These are phyloP conservation scores for Kodamaea jinghongensis DNA, from an alignment of 805 yeast species.

Conservation along the genomic window DNA sequence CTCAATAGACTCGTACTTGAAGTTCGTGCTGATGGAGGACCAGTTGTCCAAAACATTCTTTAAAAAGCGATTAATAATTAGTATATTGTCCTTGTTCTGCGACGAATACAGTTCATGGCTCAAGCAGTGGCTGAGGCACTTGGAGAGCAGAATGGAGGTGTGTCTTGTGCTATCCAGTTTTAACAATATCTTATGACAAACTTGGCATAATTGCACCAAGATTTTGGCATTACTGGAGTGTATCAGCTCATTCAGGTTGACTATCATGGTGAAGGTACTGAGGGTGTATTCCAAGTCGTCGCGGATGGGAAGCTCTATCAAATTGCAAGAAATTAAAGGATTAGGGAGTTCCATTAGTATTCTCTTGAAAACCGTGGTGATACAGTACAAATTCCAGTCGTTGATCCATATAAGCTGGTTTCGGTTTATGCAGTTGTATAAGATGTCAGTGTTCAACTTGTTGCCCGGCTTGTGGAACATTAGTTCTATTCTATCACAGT, in stretches of 20 bases:
- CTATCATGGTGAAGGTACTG: constrained; percentile 31
- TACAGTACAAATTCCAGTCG: constrained; percentile 55
- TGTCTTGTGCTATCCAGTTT: constrained; percentile 42
- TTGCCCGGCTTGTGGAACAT: constrained; percentile 60
- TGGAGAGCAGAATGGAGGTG: constrained; percentile 38
- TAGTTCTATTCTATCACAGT: constrained; percentile 43
- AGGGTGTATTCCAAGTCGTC: constrained; percentile 48
- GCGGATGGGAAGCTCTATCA: constrained; percentile 51
- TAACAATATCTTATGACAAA: constrained; percentile 36
- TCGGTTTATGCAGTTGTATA: constrained; percentile 49
- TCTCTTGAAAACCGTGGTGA: constrained; percentile 46
- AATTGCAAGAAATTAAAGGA: constrained; percentile 51
- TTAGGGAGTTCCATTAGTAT: constrained; percentile 50
- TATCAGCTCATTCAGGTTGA: constrained; percentile 21
- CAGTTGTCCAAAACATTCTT: constrained; percentile 53
- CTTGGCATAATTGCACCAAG: constrained; percentile 45
- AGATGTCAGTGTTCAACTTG: constrained; percentile 41
- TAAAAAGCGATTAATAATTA: constrained; percentile 53
- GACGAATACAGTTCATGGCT: constrained; percentile 46
- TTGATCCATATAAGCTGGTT: constrained; percentile 52
- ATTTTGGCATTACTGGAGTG: constrained; percentile 20
- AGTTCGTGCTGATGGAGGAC: constrained; percentile 17
- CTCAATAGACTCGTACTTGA: constrained; percentile 15
- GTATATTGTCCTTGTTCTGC: constrained; percentile 44
- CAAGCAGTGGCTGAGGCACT: constrained; percentile 52